Conservation (phyloP, 2,329 filamentous ascomycete genomes). For the Ceratocystis alfenasii region DNA sequence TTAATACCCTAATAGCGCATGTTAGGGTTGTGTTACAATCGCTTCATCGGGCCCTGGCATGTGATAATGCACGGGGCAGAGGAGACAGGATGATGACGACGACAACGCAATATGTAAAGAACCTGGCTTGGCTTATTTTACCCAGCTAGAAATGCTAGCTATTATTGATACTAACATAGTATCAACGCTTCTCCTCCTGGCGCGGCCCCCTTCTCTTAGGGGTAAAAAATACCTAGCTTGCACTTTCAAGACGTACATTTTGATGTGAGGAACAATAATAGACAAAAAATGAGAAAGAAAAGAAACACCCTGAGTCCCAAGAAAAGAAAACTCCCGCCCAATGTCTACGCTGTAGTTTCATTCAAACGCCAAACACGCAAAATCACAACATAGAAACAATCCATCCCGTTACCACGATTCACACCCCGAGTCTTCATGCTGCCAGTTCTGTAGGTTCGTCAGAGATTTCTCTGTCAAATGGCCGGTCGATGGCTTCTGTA, state of each 20-base stretch:
- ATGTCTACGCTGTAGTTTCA: constrained; percentile 3
- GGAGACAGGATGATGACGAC: neutral
- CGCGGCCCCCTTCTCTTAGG: too few species aligned
- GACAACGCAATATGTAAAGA: too few species aligned
- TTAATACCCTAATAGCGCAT: neutral
- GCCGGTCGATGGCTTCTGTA: neutral
- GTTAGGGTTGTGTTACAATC: neutral
- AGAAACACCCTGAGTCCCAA: neutral
- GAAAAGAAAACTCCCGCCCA: constrained; percentile 4
- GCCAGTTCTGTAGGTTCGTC: neutral
- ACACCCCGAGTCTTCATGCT: neutral
- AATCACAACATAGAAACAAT: neutral
- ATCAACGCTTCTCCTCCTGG: too few species aligned
- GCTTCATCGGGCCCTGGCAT: neutral
- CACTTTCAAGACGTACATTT: neutral
- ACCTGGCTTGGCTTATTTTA: neutral
- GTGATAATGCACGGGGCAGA: neutral
- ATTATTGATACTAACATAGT: neutral
- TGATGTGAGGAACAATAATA: neutral
- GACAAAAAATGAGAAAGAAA: constrained; percentile 11
- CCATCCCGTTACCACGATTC: neutral
- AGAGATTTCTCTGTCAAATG: neutral
- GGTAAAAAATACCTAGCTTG: too few species aligned
- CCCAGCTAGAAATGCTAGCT: neutral
- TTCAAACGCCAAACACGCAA: constrained; percentile 7